Evolutionary conservation across 371 early-diverging fungal genomes (phyloP), one percentile per base, ranked within the genome.

Genomic region (Mortierella sp.): DNA sequence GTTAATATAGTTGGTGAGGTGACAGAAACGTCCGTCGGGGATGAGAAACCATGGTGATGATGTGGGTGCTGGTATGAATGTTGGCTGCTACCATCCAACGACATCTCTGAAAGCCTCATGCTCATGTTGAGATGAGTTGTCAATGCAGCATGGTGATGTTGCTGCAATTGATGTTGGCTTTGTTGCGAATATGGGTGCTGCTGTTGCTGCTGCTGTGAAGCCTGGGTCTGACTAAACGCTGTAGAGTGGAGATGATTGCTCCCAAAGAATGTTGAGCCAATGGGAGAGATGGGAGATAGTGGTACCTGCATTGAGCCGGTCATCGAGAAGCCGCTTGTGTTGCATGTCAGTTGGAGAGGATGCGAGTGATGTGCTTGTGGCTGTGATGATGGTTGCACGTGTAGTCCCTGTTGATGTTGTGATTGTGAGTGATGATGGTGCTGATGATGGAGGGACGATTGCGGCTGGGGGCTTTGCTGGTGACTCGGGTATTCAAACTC

Each of bases 401-500:
- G 56, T 0, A 45, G 48, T 6, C 44, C 53, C 43, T 63, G 63
- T 24, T 63, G 63, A 25, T 56, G 63, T 1, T 39, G 50, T 60
- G 60, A 4, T 54, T 59, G 5, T 59, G 54, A 4, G 58, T 54
- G 59, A 12, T 57, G 58, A 16, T 28, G 48, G 6, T 70, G 70
- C 16, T 54, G 66, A 17, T 48, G 55, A 22, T 34, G 67, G 12
- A 50, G 53, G 37, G 44, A 50, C 22, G 57, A 54, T 12, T 54
- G 65, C 14, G 64, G 34, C 2, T 41, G 55, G 0, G 63, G 50
- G 4, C 54, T 31, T 21, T 56, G 58, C 28, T 51, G 58, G 5
- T 62, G 68, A 34, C 52, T 29, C 4, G 76, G 60, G 56, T 74
- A 74, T 54, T 74, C 76, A n/a, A 63, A 67, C 53, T 74, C 76